A percentile compares a stretch with the other conserved stretches of the same genome.
Evolutionary conservation across 73 alveolate species (phyloP).

Genomic region (Uronychia binucleata): DNA sequence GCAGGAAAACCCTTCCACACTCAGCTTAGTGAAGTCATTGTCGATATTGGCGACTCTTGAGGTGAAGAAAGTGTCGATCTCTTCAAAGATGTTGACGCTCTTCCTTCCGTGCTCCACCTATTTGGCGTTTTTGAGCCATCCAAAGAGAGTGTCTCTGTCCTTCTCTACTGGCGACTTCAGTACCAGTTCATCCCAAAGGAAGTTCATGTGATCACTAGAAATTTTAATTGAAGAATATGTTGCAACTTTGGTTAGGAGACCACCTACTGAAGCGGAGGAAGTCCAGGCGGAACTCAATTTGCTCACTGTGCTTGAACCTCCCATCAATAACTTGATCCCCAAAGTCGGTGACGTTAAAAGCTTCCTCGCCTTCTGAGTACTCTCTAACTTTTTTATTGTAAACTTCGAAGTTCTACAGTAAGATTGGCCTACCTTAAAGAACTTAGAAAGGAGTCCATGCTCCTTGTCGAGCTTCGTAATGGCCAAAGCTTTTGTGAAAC

Average conservation of each 20-base stretch:
- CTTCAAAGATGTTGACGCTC: conserved; percentile 43
- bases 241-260: not conserved
- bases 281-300: conserved; percentile 41
- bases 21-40: conserved; percentile 45
- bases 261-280: conserved; percentile 25
- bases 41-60: conserved; percentile 54
- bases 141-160: conserved; percentile 51
- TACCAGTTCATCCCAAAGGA: conserved; percentile 46
- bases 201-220: conserved; percentile 19
- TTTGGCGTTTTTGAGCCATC: conserved; percentile 53
- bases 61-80: conserved; percentile 55
- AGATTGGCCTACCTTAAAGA: conserved; percentile 2
- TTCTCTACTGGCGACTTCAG: conserved; percentile 11
- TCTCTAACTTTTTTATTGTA: conserved; percentile 20
- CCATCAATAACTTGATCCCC: conserved; percentile 31
- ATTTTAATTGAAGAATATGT: conserved; percentile 25
- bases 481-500: not conserved
- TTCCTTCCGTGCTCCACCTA: not conserved
- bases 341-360: not conserved
- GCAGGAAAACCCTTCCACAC: conserved; percentile 80
- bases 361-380: not conserved
- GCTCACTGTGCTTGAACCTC: conserved; percentile 46
- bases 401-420: conserved; percentile 7
- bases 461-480: conserved; percentile 14
- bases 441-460: conserved; percentile 4